These are phyloP conservation scores for Boletus sp. DNA, from an alignment of 768 basidiomycete genomes.

Conservation along the genomic window DNA sequence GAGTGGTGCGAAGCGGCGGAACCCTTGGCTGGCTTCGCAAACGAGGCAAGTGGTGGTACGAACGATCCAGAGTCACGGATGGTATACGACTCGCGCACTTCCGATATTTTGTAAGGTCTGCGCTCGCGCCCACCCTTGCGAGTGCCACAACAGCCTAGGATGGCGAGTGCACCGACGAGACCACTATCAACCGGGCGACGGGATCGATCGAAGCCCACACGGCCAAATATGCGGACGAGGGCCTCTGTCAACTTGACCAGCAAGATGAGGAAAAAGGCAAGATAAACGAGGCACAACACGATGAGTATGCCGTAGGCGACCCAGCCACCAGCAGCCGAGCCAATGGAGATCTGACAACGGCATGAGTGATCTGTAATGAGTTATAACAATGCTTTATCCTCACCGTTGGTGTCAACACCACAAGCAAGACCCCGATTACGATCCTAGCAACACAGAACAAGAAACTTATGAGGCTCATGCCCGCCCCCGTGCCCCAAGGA, in stretches of 20 bases:
- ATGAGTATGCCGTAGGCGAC: slow-evolving; percentile 90
- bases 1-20: slow-evolving; percentile 39
- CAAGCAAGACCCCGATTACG: slow-evolving; percentile 82
- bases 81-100: slow-evolving; percentile 27
- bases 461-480: slow-evolving; percentile 96
- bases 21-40: slow-evolving; percentile 28
- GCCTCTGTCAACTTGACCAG: slow-evolving; percentile 84
- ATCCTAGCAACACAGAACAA: slow-evolving; percentile 89
- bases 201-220: slow-evolving; percentile 81
- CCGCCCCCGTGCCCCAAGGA: slow-evolving; percentile 94
- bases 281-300: slow-evolving; percentile 76
- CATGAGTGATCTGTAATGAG: slow-evolving; percentile 9
- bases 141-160: slow-evolving; percentile 64
- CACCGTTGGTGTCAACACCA: slow-evolving; percentile 87
- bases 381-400: slow-evolving; percentile 27
- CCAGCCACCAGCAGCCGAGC: slow-evolving; percentile 81
- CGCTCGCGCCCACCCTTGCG: slow-evolving; percentile 35
- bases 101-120: slow-evolving; percentile 23
- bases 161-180: slow-evolving; percentile 76
- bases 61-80: slow-evolving; percentile 47
- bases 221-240: slow-evolving; percentile 68
- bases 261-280: slow-evolving; percentile 80
- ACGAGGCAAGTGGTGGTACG: slow-evolving; percentile 38
- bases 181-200: slow-evolving; percentile 79
- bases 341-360: slow-evolving; percentile 70